These are phyloP conservation scores for Apiotrichum gamsii DNA, from an alignment of 1,284 basidiomycete genomes.

Conservation along the genomic window DNA sequence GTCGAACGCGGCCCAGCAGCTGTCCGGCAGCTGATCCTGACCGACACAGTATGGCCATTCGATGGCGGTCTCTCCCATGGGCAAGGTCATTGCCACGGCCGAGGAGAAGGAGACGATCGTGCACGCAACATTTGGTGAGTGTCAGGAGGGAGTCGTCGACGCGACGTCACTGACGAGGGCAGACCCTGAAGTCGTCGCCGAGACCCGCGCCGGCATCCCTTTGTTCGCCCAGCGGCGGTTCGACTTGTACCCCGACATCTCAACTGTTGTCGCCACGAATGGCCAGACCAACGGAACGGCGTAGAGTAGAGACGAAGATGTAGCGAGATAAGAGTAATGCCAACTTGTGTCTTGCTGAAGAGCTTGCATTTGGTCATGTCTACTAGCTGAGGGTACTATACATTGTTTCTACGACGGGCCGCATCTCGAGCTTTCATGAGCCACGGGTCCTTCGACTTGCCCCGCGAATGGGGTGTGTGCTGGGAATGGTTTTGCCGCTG, in stretches of 20 bases:
- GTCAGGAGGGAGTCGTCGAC: too few species aligned
- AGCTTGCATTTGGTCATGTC: too few species aligned
- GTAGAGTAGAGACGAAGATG: too few species aligned
- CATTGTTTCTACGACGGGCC: too few species aligned
- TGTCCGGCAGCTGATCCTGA: neutral
- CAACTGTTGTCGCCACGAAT: neutral
- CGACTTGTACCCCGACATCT: constrained; percentile 14
- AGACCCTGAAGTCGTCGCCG: constrained; percentile 62
- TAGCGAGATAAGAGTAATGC: too few species aligned
- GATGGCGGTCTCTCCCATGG: constrained; percentile 79
- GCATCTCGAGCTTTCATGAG: too few species aligned
- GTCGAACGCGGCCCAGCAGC: constrained; percentile 21
- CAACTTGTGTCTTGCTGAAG: too few species aligned
- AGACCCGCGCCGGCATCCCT: constrained; percentile 68
- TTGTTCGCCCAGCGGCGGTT: constrained; percentile 63
- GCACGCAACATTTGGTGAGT: constrained; percentile 65
- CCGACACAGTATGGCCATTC: constrained; percentile 78
- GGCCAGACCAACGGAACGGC: neutral
- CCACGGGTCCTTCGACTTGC: too few species aligned
- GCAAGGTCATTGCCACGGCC: constrained; percentile 63
- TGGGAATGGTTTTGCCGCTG: too few species aligned
- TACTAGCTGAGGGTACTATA: too few species aligned
- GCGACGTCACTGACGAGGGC: constrained; percentile 10
- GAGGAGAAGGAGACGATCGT: constrained; percentile 68
- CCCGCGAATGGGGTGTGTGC: too few species aligned